Conservation (phyloP, 2,329 filamentous ascomycete species). For the Mycosphaerella sp. region DNA sequence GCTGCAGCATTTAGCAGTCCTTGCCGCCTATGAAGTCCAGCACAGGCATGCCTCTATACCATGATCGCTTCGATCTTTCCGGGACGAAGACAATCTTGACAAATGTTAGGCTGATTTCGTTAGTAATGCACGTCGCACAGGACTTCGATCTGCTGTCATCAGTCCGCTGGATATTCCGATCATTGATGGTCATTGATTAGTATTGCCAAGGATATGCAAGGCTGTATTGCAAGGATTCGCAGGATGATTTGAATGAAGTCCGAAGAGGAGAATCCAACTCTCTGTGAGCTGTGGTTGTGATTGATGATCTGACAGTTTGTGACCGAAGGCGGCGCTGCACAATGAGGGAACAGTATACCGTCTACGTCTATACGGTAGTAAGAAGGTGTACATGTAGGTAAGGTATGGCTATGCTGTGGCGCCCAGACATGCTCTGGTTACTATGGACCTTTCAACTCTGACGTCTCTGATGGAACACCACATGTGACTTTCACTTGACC, state of each 20-base stretch:
- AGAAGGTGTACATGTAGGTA: too few species aligned
- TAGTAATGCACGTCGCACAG: neutral
- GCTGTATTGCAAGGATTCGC: neutral
- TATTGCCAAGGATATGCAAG: neutral
- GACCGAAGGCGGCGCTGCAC: neutral
- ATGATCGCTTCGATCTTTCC: too few species aligned
- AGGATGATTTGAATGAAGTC: neutral
- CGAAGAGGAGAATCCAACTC: neutral
- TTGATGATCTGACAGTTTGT: neutral
- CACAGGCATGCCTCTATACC: too few species aligned
- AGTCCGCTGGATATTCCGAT: neutral
- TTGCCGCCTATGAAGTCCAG: too few species aligned
- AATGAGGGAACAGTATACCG: neutral
- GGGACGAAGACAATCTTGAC: too few species aligned
- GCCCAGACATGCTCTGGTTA: neutral
- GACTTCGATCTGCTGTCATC: neutral
- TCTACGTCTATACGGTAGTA: too few species aligned
- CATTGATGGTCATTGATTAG: neutral
- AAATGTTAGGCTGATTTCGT: too few species aligned
- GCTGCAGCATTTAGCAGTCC: too few species aligned
- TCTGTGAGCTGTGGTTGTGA: neutral
- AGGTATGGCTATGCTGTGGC: neutral
- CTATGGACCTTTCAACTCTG: neutral
- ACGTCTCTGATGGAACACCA: neutral
- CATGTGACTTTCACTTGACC: too few species aligned